Base-by-base conservation (phyloP, 352 stramenopile species). In the Pythium guiyangense region DNA sequence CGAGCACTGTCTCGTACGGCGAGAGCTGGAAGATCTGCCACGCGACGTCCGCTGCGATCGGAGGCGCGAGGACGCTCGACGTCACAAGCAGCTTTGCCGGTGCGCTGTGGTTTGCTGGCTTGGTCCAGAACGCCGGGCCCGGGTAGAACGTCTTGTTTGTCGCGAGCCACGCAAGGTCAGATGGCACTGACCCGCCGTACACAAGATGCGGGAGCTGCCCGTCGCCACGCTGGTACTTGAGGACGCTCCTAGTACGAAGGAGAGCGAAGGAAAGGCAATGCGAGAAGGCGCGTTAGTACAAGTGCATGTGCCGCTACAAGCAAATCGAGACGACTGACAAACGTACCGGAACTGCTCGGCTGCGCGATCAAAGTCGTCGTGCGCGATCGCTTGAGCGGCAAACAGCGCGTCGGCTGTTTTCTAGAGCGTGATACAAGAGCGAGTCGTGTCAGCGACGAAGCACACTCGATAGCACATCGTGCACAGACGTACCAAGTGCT, bases 11-110 rank as follows among this genome's bases (percentile, higher is more conserved):
- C 46, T 94, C 85, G 47, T 88, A 87, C 31, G 85, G 85, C 9
- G 83, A 76, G n/a, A 94, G 61, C 8, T 77, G 75, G 59, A 91
- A 94, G 50, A 94, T 88, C 53, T 92, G 75, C 77, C 81, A 89
- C n/a, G 69, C 85, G 10, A 91, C 75, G 47, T 94, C 81, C 6
- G 77, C 79, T 26, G 76, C 83, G 45, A 93, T 75, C 2, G 85
- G 85, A 34, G 85, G 81, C 15, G 83, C 81, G 10, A 85, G 67
- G 42, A 94, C 67, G 6, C 70, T 86, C 1, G 84, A 89, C 5
- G 71, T 64, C 2, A 79, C 49, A 20, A 52, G 20, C 18, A 27
- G 6, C 37, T 34, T 25, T 18, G 40, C 10, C 15, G 39, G n/a
- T 8, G 39, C 18, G 15, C 15, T 20, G 39, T 14, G 39, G 15